These are phyloP conservation scores for Asparagopsis taxiformis DNA, from an alignment of 31 red algal genomes.

Conservation along the genomic window DNA sequence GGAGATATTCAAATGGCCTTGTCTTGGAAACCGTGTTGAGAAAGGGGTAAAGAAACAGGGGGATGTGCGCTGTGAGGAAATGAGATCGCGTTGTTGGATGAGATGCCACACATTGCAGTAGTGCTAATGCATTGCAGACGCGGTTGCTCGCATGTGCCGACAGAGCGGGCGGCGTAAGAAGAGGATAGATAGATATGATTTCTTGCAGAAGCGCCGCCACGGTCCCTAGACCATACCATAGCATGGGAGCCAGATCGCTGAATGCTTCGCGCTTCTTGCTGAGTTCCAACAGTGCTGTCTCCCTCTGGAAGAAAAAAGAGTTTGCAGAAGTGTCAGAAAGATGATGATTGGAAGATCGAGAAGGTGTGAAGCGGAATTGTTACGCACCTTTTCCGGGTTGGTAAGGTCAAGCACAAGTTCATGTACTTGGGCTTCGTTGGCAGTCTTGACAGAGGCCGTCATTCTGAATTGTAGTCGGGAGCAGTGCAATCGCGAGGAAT, in stretches of 20 bases:
- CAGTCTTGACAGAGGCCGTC: slow-evolving; percentile 31
- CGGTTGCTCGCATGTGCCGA: slow-evolving; percentile 98
- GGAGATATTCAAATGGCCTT: slow-evolving; percentile 97
- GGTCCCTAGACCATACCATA: slow-evolving; percentile 95
- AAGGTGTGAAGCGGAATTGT: not conserved
- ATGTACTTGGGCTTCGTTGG: slow-evolving; percentile 55
- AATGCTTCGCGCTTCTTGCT: slow-evolving; percentile 95
- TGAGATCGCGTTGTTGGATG: slow-evolving; percentile 87
- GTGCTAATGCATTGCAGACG: slow-evolving; percentile 96
- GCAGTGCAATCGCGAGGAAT: no score
- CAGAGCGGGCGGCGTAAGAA: slow-evolving; percentile 89
- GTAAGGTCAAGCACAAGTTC: slow-evolving; percentile 70
- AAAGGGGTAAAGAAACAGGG: slow-evolving; percentile 97
- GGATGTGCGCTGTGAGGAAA: slow-evolving; percentile 97
- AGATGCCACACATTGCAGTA: slow-evolving; percentile 95
- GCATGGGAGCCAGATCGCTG: slow-evolving; percentile 87
- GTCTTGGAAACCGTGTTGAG: slow-evolving; percentile 99
- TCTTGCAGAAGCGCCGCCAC: slow-evolving; percentile 94
- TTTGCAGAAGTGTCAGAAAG: not conserved
- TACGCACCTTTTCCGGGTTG: slow-evolving; percentile 62
- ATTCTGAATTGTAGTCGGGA: not conserved
- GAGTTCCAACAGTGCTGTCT: slow-evolving; percentile 91
- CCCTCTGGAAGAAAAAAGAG: slow-evolving; percentile 42
- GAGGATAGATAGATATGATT: slow-evolving; percentile 98
- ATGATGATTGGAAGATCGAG: not conserved